Percentiles rank a stretch among this genome's conserved stretches.
These are phyloP conservation scores for Verbascum thapsus DNA, from an alignment of 257 asterid species.

Conservation along the genomic window DNA sequence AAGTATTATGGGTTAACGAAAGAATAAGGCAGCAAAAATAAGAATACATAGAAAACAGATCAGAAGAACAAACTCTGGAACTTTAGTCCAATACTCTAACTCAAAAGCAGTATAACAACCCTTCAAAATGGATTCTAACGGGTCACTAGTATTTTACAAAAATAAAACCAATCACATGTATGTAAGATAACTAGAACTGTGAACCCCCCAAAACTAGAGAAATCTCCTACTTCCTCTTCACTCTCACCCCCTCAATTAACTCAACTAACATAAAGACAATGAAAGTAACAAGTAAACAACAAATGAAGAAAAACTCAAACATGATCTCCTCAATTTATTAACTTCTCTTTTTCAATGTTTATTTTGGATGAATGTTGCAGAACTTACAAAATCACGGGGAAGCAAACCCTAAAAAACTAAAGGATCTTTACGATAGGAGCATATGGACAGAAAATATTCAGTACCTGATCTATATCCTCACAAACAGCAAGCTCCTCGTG, in stretches of 20 bases:
- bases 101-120: conserved; percentile 11
- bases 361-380: not conserved
- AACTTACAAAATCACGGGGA: conserved; percentile 7
- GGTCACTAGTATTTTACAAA: not conserved
- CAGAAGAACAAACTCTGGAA: conserved; percentile 10
- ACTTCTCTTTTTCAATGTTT: conserved; percentile 5
- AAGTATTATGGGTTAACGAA: not conserved
- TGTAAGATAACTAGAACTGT: not conserved
- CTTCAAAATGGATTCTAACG: not conserved
- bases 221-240: not conserved
- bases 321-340: conserved; percentile 1
- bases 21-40: conserved; percentile 5
- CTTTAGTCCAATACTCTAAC: not conserved
- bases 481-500: conserved; percentile 91
- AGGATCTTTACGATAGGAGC: conserved; percentile 16
- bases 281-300: not conserved
- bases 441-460: conserved; percentile 18
- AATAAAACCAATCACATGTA: not conserved
- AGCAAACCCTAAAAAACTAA: conserved; percentile 5
- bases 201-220: not conserved
- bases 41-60: conserved; percentile 11
- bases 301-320: not conserved
- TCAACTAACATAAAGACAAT: not conserved
- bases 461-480: conserved; percentile 92
- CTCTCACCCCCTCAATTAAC: not conserved